Base-by-base conservation (phyloP, 495 filamentous ascomycete species). In the Penicillium ucsense region DNA sequence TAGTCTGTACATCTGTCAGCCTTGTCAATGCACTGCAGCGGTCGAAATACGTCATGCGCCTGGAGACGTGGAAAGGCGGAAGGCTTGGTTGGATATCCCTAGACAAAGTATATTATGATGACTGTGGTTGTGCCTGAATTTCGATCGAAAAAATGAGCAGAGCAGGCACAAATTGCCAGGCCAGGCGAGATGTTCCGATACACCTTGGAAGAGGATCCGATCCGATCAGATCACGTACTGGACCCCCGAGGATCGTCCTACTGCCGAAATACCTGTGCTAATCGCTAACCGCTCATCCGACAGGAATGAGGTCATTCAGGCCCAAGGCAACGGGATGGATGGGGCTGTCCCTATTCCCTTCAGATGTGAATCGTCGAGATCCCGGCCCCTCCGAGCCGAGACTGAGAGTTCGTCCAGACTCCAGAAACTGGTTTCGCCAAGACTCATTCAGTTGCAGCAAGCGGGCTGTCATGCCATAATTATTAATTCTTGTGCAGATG, bases 321-420 rank as follows among this genome's bases (percentile, higher is more conserved):
- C 45, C 12, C 3, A 31, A 31, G 8, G 4, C 41, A 12, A 6
- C 34, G 31, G 41, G 4, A 3, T 32, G n/a, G 41, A 43, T 43
- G 41, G 41, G 34, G 29, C 41, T 33, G 9, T 8, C 41, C n/a
- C n/a, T n/a, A n/a, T n/a, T n/a, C n/a, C 29, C 41, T 20, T 20
- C 20, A 20, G 20, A 20, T 20, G 20, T 43, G 41, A 34, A 33
- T 33, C 12, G 40, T 42, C 30, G 31, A 34, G 41, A 41, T 50
- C 50, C 58, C 58, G 58, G 55, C 40, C 38, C 40, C 47, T 47
- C 58, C 58, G 58, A 53, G n/a, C 34, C 5, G 33, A 42, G 38
- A 42, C 39, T 31, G 36, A 35, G 31, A 42, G 6, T 43, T 31
- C 5, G 33, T 47, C 28, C 20, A 20, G 20, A 20, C 1, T 20